phyloP scores from a whole-genome alignment of 1,284 basidiomycete genomes.

The Pascua guehoae region DNA sequence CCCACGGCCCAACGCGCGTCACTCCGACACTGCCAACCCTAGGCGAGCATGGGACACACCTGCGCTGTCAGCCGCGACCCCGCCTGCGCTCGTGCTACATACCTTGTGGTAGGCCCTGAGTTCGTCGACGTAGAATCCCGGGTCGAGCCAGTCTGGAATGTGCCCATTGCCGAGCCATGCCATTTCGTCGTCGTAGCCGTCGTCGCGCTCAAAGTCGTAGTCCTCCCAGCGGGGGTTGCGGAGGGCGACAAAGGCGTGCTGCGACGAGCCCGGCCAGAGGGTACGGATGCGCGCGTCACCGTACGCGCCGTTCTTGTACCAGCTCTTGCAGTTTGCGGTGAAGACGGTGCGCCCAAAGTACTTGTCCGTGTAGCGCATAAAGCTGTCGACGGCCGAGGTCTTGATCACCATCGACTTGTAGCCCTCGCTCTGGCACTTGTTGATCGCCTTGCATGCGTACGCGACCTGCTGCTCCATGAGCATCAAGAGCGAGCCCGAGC shows the following conservation, averaged over 20 bases:
- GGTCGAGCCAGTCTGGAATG: constrained; percentile 11
- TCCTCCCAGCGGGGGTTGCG: constrained; percentile 41
- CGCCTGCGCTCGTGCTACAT: background rate
- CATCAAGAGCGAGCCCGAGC: constrained; percentile 16
- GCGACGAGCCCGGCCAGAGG: constrained; percentile 22
- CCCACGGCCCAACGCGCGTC: too few relatives aligned
- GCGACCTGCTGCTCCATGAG: constrained; percentile 23
- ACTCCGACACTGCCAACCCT: too few relatives aligned
- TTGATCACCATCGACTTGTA: constrained; percentile 25
- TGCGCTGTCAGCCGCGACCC: background rate
- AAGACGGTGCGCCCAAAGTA: constrained; percentile 33
- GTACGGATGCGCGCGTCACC: constrained; percentile 15
- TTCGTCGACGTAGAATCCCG: constrained; percentile 13
- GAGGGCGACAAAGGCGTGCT: constrained; percentile 24
- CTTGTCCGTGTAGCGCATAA: constrained; percentile 29
- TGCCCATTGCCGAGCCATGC: constrained; percentile 18
- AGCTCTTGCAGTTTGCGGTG: constrained; percentile 25
- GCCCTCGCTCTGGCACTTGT: constrained; percentile 14
- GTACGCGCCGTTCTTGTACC: constrained; percentile 27
- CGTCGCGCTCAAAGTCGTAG: constrained; percentile 20
- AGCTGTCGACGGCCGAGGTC: constrained; percentile 28
- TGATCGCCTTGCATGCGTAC: constrained; percentile 18
- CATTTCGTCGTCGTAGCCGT: constrained; percentile 9
- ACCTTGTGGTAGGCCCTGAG: constrained; percentile 1
- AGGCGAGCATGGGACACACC: too few relatives aligned